Evolutionary conservation across 2,329 filamentous ascomycete genomes (phyloP).

Genomic region (Colletotrichum paranaense): DNA sequence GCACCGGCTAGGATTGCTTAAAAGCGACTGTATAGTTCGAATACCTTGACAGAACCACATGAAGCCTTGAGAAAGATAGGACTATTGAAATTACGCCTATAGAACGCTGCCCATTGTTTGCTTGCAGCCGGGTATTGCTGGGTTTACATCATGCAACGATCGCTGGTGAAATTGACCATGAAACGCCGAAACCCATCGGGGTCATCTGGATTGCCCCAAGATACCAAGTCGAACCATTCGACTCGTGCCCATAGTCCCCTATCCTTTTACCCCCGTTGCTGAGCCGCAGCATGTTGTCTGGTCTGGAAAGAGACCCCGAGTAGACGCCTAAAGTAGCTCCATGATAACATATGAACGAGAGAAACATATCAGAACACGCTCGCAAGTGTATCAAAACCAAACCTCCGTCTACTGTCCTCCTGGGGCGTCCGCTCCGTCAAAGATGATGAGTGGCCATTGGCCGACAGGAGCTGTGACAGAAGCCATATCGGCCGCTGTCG

Average conservation of each 20-base stretch:
- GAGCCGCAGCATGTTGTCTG: neutral
- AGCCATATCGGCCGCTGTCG: conserved; percentile 29
- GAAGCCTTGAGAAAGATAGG: neutral
- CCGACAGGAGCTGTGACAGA: conserved; percentile 22
- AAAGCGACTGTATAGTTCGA: neutral
- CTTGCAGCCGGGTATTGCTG: conserved; percentile 16
- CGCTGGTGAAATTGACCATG: neutral
- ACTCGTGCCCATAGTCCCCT: neutral
- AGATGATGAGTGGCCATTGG: conserved; percentile 32
- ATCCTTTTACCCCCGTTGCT: neutral
- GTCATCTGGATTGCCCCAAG: neutral
- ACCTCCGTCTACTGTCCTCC: conserved; percentile 11
- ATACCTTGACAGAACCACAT: neutral
- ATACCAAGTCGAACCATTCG: neutral
- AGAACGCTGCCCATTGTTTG: neutral
- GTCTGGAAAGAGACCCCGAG: neutral
- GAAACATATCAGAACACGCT: neutral
- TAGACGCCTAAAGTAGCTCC: conserved; percentile 19
- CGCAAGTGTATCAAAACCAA: neutral
- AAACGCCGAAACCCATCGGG: conserved; percentile 21
- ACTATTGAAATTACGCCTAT: neutral
- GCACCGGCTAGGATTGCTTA: neutral
- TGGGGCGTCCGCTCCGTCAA: conserved; percentile 8
- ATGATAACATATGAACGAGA: neutral
- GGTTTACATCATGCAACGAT: neutral